Conservation (phyloP, 2,329 filamentous ascomycete genomes). For the Sporothrix brunneoviolacea region DNA sequence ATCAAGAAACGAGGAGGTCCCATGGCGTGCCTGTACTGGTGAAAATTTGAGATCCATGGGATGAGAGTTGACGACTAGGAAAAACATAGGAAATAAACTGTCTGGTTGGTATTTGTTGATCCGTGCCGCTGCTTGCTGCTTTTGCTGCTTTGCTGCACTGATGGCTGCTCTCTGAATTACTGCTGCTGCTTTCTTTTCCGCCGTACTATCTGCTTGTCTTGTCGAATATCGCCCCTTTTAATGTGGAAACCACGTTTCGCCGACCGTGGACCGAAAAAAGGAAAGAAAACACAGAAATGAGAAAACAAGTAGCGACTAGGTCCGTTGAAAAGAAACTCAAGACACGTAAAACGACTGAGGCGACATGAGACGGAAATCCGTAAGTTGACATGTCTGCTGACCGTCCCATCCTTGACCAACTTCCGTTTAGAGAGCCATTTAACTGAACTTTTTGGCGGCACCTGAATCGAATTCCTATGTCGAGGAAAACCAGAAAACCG, state of each 20-base stretch:
- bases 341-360: constrained; percentile 8
- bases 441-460: constrained; percentile 7
- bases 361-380: background rate
- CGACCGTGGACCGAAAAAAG: constrained; percentile 10
- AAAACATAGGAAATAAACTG: constrained; percentile 6
- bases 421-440: constrained; percentile 2
- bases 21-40: background rate
- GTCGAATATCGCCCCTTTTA: constrained; percentile 13
- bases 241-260: constrained; percentile 6
- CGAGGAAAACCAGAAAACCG: constrained; percentile 4
- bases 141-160: constrained; percentile 5
- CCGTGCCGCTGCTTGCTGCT: constrained; percentile 6
- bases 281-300: constrained; percentile 4
- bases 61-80: background rate
- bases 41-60: constrained; percentile 3
- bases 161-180: constrained; percentile 10
- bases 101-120: constrained; percentile 5
- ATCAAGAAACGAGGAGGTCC: background rate
- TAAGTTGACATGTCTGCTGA: background rate
- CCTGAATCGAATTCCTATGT: constrained; percentile 1
- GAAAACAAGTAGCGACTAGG: background rate
- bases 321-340: constrained; percentile 4
- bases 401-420: background rate
- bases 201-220: constrained; percentile 18
- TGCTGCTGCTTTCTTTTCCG: constrained; percentile 17